Conservation (phyloP, 305 asterid species). For the Fraxinus platypoda region DNA sequence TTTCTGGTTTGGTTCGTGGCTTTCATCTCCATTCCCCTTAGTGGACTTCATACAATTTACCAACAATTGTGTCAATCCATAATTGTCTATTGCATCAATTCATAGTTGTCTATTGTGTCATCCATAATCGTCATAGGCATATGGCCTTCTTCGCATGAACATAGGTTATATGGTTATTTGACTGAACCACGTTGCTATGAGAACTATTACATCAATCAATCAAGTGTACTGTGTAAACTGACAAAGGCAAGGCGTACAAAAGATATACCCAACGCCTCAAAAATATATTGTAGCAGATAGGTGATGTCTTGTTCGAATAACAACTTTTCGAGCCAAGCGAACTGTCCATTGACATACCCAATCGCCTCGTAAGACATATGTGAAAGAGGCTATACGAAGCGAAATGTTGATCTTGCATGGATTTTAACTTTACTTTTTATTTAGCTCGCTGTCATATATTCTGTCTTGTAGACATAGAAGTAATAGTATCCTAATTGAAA, state of each 20-base stretch:
- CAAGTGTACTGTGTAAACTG: neutral
- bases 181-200: too few species aligned
- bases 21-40: too few species aligned
- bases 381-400: neutral
- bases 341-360: neutral
- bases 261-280: neutral
- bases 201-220: too few species aligned
- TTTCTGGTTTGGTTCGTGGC: too few species aligned
- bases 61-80: neutral
- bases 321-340: too few species aligned
- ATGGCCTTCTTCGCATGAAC: neutral
- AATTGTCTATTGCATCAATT: neutral
- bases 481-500: neutral
- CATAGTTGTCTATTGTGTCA: neutral
- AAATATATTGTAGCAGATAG: neutral
- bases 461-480: too few species aligned
- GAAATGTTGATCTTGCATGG: neutral
- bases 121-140: neutral
- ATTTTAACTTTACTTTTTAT: too few species aligned
- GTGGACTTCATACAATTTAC: too few species aligned
- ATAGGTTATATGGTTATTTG: too few species aligned
- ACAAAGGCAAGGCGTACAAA: neutral
- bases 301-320: neutral
- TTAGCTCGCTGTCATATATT: too few species aligned
- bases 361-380: neutral